Conservation (phyloP, 2,329 filamentous ascomycete genomes). For the Pseudopithomyces maydicus region DNA sequence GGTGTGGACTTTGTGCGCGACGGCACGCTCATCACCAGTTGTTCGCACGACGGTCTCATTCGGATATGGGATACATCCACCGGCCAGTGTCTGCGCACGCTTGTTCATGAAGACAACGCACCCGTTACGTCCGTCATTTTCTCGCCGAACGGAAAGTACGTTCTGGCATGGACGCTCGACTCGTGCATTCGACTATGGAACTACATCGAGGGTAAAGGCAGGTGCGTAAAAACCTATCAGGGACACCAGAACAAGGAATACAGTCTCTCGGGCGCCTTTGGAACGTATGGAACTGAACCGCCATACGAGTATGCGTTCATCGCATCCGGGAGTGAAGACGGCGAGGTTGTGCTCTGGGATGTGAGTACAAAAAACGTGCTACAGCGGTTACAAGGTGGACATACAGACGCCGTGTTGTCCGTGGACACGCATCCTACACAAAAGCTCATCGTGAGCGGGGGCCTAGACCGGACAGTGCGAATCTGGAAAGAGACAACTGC, state of each 20-base stretch:
- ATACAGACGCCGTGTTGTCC: constrained; percentile 63
- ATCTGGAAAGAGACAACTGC: constrained; percentile 54
- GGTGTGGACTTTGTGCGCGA: constrained; percentile 93
- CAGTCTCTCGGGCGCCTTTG: constrained; percentile 85
- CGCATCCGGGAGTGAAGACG: constrained; percentile 85
- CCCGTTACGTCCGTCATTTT: constrained; percentile 89
- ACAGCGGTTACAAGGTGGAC: constrained; percentile 62
- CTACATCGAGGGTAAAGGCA: constrained; percentile 86
- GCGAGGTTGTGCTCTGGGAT: constrained; percentile 86
- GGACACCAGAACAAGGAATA: constrained; percentile 85
- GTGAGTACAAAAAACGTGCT: constrained; percentile 82
- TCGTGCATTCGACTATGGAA: constrained; percentile 92
- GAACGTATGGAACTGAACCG: constrained; percentile 58
- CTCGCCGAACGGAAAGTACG: constrained; percentile 89
- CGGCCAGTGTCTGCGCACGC: constrained; percentile 90
- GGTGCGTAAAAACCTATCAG: constrained; percentile 96
- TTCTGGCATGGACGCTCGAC: constrained; percentile 91
- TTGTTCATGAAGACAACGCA: constrained; percentile 95
- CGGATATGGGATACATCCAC: constrained; percentile 96
- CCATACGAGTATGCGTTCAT: constrained; percentile 63
- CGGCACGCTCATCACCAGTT: constrained; percentile 89
- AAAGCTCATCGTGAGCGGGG: constrained; percentile 64
- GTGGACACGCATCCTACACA: constrained; percentile 63
- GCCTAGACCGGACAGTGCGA: constrained; percentile 65
- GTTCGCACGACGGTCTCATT: constrained; percentile 76